phyloP scores from a whole-genome alignment of 169 alveolate species.

The Pseudocohnilembus persalinus region DNA sequence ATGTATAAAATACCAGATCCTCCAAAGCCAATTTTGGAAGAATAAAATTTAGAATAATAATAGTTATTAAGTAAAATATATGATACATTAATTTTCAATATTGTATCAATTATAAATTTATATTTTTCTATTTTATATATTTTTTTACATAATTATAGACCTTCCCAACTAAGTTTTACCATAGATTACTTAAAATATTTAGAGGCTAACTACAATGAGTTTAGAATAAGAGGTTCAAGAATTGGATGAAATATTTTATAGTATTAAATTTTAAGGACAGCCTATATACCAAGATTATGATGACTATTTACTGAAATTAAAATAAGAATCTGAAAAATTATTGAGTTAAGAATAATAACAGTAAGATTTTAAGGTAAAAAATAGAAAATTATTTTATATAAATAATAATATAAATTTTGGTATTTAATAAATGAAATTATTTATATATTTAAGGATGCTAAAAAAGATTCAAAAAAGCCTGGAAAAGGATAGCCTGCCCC shows the following conservation, averaged over 20 bases:
- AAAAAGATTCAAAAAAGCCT: conserved; percentile 8
- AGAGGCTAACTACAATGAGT: too few relatives aligned
- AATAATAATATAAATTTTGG: not conserved
- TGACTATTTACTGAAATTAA: conserved; percentile 29
- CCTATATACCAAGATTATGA: conserved; percentile 17
- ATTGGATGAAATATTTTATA: conserved; percentile 23
- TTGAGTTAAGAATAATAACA: conserved; percentile 6
- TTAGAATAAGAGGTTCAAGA: conserved; percentile 20
- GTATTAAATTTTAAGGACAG: conserved; percentile 32
- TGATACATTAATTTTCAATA: not conserved
- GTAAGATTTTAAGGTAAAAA: conserved; percentile 9
- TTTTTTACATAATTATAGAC: not conserved
- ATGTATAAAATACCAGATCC: conserved; percentile 46
- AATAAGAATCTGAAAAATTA: conserved; percentile 25
- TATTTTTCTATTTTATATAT: not conserved
- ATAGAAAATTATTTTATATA: not conserved
- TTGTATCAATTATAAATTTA: not conserved
- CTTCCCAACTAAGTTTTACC: not conserved
- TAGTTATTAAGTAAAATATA: conserved; percentile 1
- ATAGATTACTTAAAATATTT: not conserved
- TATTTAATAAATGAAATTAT: too few relatives aligned
- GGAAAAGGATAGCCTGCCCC: conserved; percentile 13
- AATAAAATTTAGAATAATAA: conserved; percentile 17
- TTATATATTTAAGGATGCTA: not conserved
- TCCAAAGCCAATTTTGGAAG: conserved; percentile 7